Conservation (phyloP, 2,329 filamentous ascomycete genomes). For the Pseudocercospora cruenta region DNA sequence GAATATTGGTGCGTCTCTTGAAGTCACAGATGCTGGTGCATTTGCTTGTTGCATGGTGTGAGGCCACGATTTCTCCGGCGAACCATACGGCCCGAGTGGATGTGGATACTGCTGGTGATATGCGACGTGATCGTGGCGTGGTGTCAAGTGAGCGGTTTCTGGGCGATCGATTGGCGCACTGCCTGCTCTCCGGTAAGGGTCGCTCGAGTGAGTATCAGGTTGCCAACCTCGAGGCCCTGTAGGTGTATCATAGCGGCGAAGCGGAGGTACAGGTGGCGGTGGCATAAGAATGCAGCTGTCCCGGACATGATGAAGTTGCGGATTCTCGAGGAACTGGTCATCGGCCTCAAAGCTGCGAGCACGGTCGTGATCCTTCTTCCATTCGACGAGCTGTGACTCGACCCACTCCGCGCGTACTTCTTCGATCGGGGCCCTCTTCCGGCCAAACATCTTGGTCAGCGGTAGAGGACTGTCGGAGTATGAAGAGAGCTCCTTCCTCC, state of each 20-base stretch:
- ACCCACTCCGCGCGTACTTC: not conserved
- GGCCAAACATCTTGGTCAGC: not conserved
- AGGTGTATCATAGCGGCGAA: not conserved
- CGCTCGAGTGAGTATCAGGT: too few species aligned
- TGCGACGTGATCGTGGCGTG: not conserved
- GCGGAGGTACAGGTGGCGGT: not conserved
- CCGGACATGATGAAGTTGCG: not conserved
- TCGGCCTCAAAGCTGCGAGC: not conserved
- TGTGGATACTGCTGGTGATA: not conserved
- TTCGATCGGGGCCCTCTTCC: not conserved
- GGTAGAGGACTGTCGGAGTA: not conserved
- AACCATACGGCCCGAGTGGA: not conserved
- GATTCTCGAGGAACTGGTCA: not conserved
- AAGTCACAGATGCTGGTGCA: not conserved
- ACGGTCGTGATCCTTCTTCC: not conserved
- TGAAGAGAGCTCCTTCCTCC: not conserved
- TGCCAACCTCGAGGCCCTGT: not conserved
- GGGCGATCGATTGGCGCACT: not conserved
- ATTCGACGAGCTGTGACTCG: not conserved
- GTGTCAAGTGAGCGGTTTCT: not conserved
- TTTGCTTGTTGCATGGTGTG: not conserved
- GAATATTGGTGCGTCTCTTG: not conserved
- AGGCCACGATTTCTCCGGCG: not conserved
- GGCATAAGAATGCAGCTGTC: not conserved
- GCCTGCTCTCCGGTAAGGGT: not conserved